Evolutionary conservation across 2,329 filamentous ascomycete species (phyloP).

Genomic region (Dothidotthia symphoricarpi): DNA sequence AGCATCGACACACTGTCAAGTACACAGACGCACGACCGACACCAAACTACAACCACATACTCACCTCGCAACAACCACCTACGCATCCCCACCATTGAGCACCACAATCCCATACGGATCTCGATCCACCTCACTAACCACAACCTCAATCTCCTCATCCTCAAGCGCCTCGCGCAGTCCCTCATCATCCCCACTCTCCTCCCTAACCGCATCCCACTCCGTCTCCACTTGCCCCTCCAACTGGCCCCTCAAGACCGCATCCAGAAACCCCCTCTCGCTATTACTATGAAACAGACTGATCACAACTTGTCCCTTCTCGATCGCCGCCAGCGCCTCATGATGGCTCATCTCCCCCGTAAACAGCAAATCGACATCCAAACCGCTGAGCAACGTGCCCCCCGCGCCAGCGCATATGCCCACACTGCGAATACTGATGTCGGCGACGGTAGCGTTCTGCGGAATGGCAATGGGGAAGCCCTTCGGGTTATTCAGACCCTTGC

Average conservation of each 20-base stretch:
- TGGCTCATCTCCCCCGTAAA: slow-evolving; percentile 94
- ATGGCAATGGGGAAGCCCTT: slow-evolving; percentile 64
- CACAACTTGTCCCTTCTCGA: slow-evolving; percentile 78
- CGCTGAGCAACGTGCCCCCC: slow-evolving; percentile 72
- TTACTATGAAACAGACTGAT: slow-evolving; percentile 91
- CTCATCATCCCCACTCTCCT: slow-evolving; percentile 42
- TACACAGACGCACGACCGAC: no score
- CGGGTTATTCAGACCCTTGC: slow-evolving; percentile 63
- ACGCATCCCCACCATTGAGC: slow-evolving; percentile 24
- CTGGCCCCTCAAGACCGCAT: slow-evolving; percentile 65
- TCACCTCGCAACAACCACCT: no score
- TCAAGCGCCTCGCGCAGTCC: slow-evolving; percentile 50
- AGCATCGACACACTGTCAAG: no score
- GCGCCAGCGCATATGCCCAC: slow-evolving; percentile 90
- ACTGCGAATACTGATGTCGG: slow-evolving; percentile 59
- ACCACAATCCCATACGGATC: slow-evolving; percentile 78
- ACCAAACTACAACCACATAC: no score
- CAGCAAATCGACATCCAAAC: slow-evolving; percentile 69
- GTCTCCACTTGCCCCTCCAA: slow-evolving; percentile 59
- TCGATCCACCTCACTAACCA: slow-evolving; percentile 74
- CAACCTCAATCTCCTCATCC: slow-evolving; percentile 60
- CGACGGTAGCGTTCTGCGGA: slow-evolving; percentile 57
- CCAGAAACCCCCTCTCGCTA: slow-evolving; percentile 81
- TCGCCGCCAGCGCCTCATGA: slow-evolving; percentile 83
- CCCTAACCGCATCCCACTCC: slow-evolving; percentile 53